Percentiles rank a stretch among this genome's conserved stretches.
These are phyloP conservation scores for Pelargonium citronellum DNA, from an alignment of 441 rosid species.

Conservation along the genomic window DNA sequence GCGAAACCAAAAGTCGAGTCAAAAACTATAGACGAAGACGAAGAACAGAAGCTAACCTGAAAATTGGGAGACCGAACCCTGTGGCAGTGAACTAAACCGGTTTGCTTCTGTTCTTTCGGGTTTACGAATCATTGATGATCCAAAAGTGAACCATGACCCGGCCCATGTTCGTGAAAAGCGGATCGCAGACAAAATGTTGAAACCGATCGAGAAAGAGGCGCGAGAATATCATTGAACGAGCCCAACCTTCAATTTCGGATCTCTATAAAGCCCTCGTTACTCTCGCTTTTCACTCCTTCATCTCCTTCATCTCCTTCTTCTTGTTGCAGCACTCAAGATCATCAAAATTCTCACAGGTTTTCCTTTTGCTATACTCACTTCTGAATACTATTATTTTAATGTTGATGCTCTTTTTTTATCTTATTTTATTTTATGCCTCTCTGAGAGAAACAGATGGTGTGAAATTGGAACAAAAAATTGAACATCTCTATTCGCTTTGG, in stretches of 20 bases:
- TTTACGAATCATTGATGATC: neutral
- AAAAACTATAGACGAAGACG: neutral
- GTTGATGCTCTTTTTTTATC: too few relatives aligned
- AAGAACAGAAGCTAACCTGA: constrained; percentile 4
- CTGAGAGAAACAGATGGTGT: too few relatives aligned
- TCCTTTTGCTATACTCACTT: too few relatives aligned
- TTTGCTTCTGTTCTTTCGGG: neutral
- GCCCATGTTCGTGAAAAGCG: constrained; percentile 1
- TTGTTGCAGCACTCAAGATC: neutral
- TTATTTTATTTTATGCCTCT: too few relatives aligned
- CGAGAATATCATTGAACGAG: constrained; percentile 4
- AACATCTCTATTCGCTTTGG: neutral
- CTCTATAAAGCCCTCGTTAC: neutral
- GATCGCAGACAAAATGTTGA: neutral
- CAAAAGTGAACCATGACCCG: neutral
- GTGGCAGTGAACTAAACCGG: neutral
- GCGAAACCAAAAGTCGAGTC: neutral
- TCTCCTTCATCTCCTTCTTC: neutral
- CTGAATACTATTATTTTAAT: too few relatives aligned
- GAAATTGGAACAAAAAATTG: neutral
- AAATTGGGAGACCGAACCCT: neutral
- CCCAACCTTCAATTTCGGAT: constrained; percentile 10
- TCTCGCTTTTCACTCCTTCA: constrained; percentile 5
- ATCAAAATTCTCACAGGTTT: neutral
- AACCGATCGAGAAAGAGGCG: neutral